A percentile compares a stretch with the other conserved stretches of the same genome.
These are phyloP conservation scores for Amphicarpaea edgeworthii DNA, from an alignment of 306 rosid genomes.

Conservation along the genomic window DNA sequence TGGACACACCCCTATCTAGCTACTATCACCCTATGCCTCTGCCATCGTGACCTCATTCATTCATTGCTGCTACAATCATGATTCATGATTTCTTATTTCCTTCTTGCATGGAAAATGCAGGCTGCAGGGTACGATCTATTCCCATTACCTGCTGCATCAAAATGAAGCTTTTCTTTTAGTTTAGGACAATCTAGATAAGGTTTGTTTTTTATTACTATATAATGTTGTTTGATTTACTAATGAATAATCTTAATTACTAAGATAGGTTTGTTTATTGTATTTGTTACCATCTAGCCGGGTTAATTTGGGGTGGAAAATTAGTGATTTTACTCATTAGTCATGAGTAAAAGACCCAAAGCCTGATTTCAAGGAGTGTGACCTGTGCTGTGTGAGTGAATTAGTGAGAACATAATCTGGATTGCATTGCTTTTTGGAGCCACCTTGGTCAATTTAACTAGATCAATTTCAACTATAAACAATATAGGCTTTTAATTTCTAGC, in stretches of 20 bases:
- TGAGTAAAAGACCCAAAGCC: slow-evolving; percentile 46
- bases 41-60: slow-evolving; percentile 44
- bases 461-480: slow-evolving; percentile 35
- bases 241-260: neutral
- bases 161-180: slow-evolving; percentile 6
- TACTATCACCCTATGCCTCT: slow-evolving; percentile 6
- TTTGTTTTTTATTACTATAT: neutral
- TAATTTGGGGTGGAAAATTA: neutral
- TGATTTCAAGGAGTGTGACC: slow-evolving; percentile 52
- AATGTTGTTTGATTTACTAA: neutral
- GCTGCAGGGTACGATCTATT: slow-evolving; percentile 35
- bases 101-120: slow-evolving; percentile 48
- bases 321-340: slow-evolving; percentile 22
- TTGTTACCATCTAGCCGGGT: slow-evolving; percentile 5
- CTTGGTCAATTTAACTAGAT: slow-evolving; percentile 48
- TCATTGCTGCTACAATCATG: slow-evolving; percentile 43
- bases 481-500: slow-evolving; percentile 38
- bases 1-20: neutral
- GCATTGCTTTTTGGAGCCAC: slow-evolving; percentile 55
- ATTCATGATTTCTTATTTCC: slow-evolving; percentile 39
- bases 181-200: slow-evolving; percentile 29
- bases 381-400: slow-evolving; percentile 15
- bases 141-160: slow-evolving; percentile 41
- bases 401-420: slow-evolving; percentile 39
- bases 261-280: neutral